Conservation (phyloP, 352 stramenopile genomes). For the Heterotrichella gracilis region DNA sequence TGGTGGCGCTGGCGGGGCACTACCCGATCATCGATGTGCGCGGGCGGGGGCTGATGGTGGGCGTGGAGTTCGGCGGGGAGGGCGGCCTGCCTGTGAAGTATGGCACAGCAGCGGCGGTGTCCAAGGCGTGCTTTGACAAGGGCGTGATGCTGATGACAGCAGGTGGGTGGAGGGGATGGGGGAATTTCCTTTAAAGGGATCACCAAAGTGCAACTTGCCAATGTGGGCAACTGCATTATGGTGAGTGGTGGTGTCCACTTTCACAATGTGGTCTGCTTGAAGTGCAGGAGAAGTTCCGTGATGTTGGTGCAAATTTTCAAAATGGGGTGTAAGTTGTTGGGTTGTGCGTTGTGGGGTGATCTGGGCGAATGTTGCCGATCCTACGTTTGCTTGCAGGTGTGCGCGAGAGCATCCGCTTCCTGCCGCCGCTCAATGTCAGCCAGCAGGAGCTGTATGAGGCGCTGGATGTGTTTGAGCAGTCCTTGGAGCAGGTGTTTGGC, state of each 20-base stretch:
- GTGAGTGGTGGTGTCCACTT: no score
- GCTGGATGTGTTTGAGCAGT: conserved; percentile 25
- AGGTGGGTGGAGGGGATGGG: no score
- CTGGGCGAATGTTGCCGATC: no score
- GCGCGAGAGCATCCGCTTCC: conserved; percentile 57
- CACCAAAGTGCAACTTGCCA: no score
- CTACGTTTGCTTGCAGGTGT: no score
- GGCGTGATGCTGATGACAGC: conserved; percentile 56
- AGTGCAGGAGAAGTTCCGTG: no score
- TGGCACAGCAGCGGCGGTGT: conserved; percentile 32
- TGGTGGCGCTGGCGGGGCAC: conserved; percentile 30
- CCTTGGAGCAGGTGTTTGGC: conserved; percentile 24
- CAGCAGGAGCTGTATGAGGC: conserved; percentile 32
- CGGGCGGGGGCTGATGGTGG: conserved; percentile 56
- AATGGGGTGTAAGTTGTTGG: no score
- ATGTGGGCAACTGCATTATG: no score
- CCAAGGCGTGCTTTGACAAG: conserved; percentile 37
- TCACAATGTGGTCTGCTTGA: no score
- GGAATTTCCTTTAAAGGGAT: no score
- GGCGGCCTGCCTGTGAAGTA: conserved; percentile 30
- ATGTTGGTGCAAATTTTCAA: no score
- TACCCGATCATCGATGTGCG: no score
- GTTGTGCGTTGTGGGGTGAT: conserved; percentile 35
- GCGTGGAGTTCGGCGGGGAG: conserved; percentile 43
- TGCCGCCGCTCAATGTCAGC: conserved; percentile 47